A percentile compares a stretch with the other conserved stretches of the same genome.
phyloP scores from a whole-genome alignment of 768 basidiomycete genomes.

The Heimioporus sp. region DNA sequence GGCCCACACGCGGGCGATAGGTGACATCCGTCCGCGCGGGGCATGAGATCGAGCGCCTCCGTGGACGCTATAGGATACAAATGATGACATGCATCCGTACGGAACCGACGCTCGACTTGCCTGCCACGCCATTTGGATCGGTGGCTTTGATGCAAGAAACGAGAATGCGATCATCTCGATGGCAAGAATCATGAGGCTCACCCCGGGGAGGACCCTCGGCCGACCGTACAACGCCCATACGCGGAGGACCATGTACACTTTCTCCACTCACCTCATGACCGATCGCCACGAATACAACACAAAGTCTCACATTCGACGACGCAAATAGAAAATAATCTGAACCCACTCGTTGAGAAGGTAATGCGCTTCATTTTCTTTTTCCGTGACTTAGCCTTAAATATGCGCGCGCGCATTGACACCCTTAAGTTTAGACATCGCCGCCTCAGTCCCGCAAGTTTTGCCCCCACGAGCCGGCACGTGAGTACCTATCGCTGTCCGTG shows the following conservation, averaged over 20 bases:
- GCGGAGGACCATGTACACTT: conserved; percentile 2
- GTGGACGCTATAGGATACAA: not conserved
- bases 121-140: not conserved
- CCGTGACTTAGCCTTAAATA: too few species aligned
- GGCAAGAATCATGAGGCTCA: not conserved
- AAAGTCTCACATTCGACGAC: not conserved
- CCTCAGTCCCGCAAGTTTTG: too few species aligned
- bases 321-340: too few species aligned
- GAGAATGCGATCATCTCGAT: not conserved
- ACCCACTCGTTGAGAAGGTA: not conserved
- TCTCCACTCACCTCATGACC: too few species aligned
- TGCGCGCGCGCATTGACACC: too few species aligned
- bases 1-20: not conserved
- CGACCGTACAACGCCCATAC: not conserved
- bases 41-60: not conserved
- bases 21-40: not conserved
- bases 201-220: not conserved
- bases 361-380: too few species aligned
- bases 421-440: too few species aligned
- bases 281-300: too few species aligned
- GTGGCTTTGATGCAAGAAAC: not conserved
- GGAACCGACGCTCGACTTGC: not conserved
- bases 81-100: not conserved
- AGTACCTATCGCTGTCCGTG: not conserved
- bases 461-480: not conserved